phyloP scores from a whole-genome alignment of 805 yeast genomes.

The Metahyphopichia silvanorum region DNA sequence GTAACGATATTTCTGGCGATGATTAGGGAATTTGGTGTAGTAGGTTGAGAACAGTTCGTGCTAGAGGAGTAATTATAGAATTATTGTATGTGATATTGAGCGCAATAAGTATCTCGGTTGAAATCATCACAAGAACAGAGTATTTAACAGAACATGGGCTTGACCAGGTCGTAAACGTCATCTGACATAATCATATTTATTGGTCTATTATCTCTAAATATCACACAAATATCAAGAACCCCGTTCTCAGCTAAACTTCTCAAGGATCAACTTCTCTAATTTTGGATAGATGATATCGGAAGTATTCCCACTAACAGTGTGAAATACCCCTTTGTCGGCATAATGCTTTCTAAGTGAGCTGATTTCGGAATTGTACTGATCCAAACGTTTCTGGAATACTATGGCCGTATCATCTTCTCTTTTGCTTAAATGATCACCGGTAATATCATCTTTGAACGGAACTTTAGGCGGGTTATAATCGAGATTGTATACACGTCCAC shows the following conservation, averaged over 20 bases:
- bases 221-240: too few species aligned
- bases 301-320: constrained; percentile 67
- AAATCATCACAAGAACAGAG: too few species aligned
- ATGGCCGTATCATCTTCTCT: constrained; percentile 81
- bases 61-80: too few species aligned
- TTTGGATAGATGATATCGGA: constrained; percentile 84
- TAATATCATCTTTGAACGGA: constrained; percentile 78
- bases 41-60: too few species aligned
- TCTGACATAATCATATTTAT: too few species aligned
- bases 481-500: constrained; percentile 84
- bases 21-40: too few species aligned
- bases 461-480: constrained; percentile 87
- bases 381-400: constrained; percentile 66
- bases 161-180: too few species aligned
- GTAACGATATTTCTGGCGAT: too few species aligned
- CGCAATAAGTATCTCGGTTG: too few species aligned
- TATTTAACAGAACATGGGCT: too few species aligned
- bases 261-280: constrained; percentile 25
- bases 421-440: constrained; percentile 81
- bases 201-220: too few species aligned
- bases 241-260: constrained; percentile 2
- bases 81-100: too few species aligned
- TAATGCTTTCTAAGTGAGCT: constrained; percentile 69
- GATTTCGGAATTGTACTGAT: constrained; percentile 55
- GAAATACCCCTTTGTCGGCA: constrained; percentile 37